Evolutionary conservation across 257 asterid genomes (phyloP).

Genomic region (Przewalskia tangutica): DNA sequence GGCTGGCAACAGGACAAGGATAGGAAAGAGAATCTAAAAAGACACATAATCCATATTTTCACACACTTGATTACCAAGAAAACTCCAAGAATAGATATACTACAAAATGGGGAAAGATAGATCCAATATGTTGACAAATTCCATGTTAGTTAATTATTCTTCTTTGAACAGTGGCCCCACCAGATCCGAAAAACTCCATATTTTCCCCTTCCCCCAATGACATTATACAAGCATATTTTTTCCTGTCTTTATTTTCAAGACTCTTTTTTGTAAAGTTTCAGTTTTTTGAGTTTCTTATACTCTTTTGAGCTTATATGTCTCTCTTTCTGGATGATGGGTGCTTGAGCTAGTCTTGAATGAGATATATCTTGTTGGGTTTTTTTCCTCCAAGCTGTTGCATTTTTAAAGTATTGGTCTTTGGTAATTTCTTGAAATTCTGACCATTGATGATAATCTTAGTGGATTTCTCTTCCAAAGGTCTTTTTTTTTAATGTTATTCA

Average conservation of each 20-base stretch:
- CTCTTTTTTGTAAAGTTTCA: neutral
- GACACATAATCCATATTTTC: neutral
- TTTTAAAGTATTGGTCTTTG: slow-evolving; percentile 21
- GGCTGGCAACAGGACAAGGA: neutral
- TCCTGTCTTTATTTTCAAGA: slow-evolving; percentile 20
- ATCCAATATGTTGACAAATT: slow-evolving; percentile 58
- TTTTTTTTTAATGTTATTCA: neutral
- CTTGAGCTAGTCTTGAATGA: slow-evolving; percentile 3
- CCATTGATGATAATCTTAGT: slow-evolving; percentile 7
- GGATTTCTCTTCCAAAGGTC: slow-evolving; percentile 20
- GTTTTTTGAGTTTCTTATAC: slow-evolving; percentile 25
- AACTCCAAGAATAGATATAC: slow-evolving; percentile 11
- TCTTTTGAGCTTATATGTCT: slow-evolving; percentile 10
- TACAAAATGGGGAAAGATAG: neutral
- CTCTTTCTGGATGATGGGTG: slow-evolving; percentile 17
- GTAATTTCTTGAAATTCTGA: slow-evolving; percentile 13
- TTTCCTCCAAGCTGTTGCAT: slow-evolving; percentile 7
- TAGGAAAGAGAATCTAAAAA: slow-evolving; percentile 2
- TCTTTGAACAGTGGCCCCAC: slow-evolving; percentile 41
- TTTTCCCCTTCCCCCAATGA: slow-evolving; percentile 30
- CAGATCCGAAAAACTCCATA: slow-evolving; percentile 61
- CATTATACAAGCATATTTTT: slow-evolving; percentile 35
- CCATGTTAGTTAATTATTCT: slow-evolving; percentile 25
- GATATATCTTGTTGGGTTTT: slow-evolving; percentile 2
- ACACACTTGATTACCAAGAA: neutral